Conservation (phyloP, 2,329 filamentous ascomycete species). For the Thermochaetoides dissita region DNA sequence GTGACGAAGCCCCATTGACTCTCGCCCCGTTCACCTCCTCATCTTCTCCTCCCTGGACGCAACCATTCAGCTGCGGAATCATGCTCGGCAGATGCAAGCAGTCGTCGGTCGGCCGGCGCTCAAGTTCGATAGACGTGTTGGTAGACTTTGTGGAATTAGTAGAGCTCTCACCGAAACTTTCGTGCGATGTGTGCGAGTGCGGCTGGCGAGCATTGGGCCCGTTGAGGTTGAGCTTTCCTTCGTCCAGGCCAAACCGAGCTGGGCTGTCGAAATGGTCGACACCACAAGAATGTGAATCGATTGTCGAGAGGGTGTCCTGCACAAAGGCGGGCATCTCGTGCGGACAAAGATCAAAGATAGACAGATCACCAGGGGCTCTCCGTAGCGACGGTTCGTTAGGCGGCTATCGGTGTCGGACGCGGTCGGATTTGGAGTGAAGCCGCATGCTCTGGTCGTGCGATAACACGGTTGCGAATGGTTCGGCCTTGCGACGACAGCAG, state of each 20-base stretch:
- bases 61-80: constrained; percentile 43
- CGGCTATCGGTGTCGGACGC: constrained; percentile 7
- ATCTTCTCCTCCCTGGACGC: too few species aligned
- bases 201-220: constrained; percentile 16
- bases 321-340: constrained; percentile 40
- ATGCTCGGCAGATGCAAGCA: constrained; percentile 36
- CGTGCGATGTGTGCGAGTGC: constrained; percentile 32
- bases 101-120: constrained; percentile 29
- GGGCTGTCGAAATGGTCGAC: constrained; percentile 30
- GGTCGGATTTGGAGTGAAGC: constrained; percentile 1
- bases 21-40: constrained; percentile 18
- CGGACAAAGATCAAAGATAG: constrained; percentile 5
- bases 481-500: too few species aligned
- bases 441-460: constrained; percentile 9
- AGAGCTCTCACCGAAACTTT: constrained; percentile 41
- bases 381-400: too few species aligned
- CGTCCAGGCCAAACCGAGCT: constrained; percentile 21
- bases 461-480: too few species aligned
- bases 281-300: constrained; percentile 28
- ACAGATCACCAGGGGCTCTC: not conserved
- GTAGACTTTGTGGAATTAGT: constrained; percentile 31
- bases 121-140: constrained; percentile 34
- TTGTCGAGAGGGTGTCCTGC: constrained; percentile 30
- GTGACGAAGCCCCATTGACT: constrained; percentile 6
- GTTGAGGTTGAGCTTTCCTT: constrained; percentile 22